phyloP scores from a whole-genome alignment of 2,329 filamentous ascomycete genomes.

The Fusarium albidum region DNA sequence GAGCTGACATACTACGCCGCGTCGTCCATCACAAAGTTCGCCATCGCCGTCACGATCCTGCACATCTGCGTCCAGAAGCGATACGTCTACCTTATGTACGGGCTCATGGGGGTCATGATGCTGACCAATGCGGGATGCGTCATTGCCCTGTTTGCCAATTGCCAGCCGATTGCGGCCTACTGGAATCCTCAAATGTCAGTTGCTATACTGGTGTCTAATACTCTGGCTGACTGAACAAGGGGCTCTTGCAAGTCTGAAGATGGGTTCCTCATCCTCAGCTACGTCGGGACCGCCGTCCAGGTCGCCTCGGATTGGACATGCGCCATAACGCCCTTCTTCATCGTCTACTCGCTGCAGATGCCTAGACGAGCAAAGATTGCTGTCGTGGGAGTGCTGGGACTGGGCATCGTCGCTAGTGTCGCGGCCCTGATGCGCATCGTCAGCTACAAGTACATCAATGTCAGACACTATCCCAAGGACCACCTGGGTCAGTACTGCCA shows the following conservation, averaged over 20 bases:
- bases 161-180: conserved; percentile 13
- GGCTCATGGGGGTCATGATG: conserved; percentile 11
- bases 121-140: conserved; percentile 7
- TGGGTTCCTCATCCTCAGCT: conserved; percentile 20
- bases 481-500: neutral
- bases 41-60: conserved; percentile 24
- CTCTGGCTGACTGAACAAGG: no score
- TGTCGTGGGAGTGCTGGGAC: conserved; percentile 14
- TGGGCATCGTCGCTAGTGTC: conserved; percentile 25
- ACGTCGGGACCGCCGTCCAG: conserved; percentile 30
- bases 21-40: conserved; percentile 21
- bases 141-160: conserved; percentile 24
- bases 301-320: conserved; percentile 41
- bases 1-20: conserved; percentile 23
- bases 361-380: conserved; percentile 31
- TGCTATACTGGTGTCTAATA: no score
- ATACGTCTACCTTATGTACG: conserved; percentile 23
- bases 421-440: conserved; percentile 27
- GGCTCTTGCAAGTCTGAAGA: conserved; percentile 17
- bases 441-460: conserved; percentile 24
- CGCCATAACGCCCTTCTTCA: conserved; percentile 42
- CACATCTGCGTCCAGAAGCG: conserved; percentile 23
- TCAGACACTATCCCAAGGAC: conserved; percentile 7
- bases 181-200: conserved; percentile 14
- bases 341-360: conserved; percentile 40